A percentile compares a stretch with the other conserved stretches of the same genome.
phyloP scores from a whole-genome alignment of 805 yeast genomes.

The Metschnikowia picachoensis region DNA sequence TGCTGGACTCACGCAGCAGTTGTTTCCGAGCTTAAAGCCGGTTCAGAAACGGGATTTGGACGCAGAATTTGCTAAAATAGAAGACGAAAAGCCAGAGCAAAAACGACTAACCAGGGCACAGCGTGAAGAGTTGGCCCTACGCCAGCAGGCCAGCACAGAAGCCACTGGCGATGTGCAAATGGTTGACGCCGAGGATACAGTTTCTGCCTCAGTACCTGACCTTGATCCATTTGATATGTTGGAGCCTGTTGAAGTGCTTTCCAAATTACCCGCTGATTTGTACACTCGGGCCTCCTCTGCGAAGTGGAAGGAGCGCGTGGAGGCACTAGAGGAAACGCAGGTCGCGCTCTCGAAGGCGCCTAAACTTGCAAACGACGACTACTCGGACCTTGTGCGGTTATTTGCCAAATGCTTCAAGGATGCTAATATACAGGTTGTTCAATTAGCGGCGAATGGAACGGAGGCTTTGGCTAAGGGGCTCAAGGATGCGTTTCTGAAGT shows the following conservation, averaged over 20 bases:
- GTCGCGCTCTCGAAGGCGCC: constrained; percentile 50
- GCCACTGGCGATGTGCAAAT: constrained; percentile 25
- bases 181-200: constrained; percentile 22
- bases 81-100: constrained; percentile 43
- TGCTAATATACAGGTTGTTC: constrained; percentile 84
- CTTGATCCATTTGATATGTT: constrained; percentile 69
- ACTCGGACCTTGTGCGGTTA: constrained; percentile 53
- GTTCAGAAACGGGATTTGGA: constrained; percentile 85
- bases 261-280: constrained; percentile 64
- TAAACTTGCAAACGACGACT: constrained; percentile 59
- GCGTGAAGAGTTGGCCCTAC: constrained; percentile 37
- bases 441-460: constrained; percentile 67
- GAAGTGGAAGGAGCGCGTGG: constrained; percentile 92
- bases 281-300: constrained; percentile 50
- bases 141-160: constrained; percentile 13
- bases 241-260: constrained; percentile 64
- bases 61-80: constrained; percentile 57
- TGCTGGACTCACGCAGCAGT: constrained; percentile 48
- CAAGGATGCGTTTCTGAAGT: constrained; percentile 50
- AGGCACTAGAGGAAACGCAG: constrained; percentile 63
- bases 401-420: constrained; percentile 78
- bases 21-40: constrained; percentile 76
- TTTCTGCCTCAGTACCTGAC: constrained; percentile 5
- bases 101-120: constrained; percentile 54
- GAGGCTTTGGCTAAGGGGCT: constrained; percentile 65